phyloP scores from a whole-genome alignment of 306 rosid species.

The Begonia peltatifolia region DNA sequence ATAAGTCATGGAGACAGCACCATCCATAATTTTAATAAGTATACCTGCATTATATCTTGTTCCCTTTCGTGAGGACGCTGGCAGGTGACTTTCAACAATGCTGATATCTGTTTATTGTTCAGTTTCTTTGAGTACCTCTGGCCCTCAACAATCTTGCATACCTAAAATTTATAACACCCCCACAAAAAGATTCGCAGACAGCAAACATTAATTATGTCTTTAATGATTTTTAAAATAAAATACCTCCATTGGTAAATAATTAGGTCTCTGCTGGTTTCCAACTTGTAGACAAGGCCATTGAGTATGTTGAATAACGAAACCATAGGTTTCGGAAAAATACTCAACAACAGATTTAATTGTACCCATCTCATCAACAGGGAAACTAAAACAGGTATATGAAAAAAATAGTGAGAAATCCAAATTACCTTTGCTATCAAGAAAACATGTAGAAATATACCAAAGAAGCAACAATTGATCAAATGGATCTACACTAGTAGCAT shows the following conservation, averaged over 20 bases:
- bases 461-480: too few species aligned
- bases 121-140: slow-evolving; percentile 80
- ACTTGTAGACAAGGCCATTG: slow-evolving; percentile 98
- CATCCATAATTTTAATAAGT: too few species aligned
- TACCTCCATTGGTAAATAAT: slow-evolving; percentile 97
- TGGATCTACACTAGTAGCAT: too few species aligned
- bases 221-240: background rate
- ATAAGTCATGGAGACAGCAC: too few species aligned
- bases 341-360: slow-evolving; percentile 91
- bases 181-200: background rate
- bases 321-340: slow-evolving; percentile 81
- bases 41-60: slow-evolving; percentile 59
- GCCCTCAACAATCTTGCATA: slow-evolving; percentile 93
- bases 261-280: slow-evolving; percentile 80
- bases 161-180: slow-evolving; percentile 27
- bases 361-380: slow-evolving; percentile 91
- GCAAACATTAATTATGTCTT: background rate
- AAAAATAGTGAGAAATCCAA: background rate
- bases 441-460: too few species aligned
- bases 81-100: slow-evolving; percentile 75
- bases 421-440: too few species aligned
- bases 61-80: slow-evolving; percentile 93
- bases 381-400: slow-evolving; percentile 27
- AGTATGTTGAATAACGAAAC: slow-evolving; percentile 65
- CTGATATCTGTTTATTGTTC: slow-evolving; percentile 83